Evolutionary conservation across 1,284 basidiomycete genomes (phyloP).

Genomic region (Ceratorhiza oryzae-sativae): DNA sequence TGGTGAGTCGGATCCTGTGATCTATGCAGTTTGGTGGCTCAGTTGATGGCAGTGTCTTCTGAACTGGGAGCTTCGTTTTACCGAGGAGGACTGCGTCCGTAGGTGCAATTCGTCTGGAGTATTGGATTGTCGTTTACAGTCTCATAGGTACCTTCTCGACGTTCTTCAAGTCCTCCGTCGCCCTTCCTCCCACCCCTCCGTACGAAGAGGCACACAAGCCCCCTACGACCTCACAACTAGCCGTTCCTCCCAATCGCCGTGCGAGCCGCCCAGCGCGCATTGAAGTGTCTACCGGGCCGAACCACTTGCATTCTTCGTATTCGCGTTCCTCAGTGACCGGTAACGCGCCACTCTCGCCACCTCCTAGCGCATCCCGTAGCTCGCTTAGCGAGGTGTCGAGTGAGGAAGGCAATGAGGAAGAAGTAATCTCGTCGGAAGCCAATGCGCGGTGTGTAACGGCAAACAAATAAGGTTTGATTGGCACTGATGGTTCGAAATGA

Average conservation of each 20-base stretch:
- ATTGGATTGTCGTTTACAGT: neutral
- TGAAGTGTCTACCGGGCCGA: slow-evolving; percentile 10
- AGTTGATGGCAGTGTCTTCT: slow-evolving; percentile 5
- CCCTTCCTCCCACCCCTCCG: slow-evolving; percentile 7
- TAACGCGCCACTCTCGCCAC: slow-evolving; percentile 4
- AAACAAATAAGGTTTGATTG: neutral
- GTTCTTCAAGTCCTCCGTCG: slow-evolving; percentile 16
- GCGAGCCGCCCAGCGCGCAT: slow-evolving; percentile 28
- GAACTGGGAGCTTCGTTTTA: slow-evolving; percentile 32
- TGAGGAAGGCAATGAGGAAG: neutral
- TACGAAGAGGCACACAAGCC: slow-evolving; percentile 7
- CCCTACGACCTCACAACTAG: neutral
- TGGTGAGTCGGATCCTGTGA: neutral
- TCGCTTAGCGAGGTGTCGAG: neutral
- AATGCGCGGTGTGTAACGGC: neutral
- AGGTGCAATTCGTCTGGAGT: neutral
- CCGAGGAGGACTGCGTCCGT: slow-evolving; percentile 25
- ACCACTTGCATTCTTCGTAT: slow-evolving; percentile 25
- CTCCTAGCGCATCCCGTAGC: slow-evolving; percentile 8
- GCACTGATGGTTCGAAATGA: neutral
- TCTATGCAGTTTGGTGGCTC: neutral
- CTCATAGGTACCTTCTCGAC: slow-evolving; percentile 23
- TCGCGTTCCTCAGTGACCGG: neutral
- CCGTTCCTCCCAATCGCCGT: slow-evolving; percentile 10
- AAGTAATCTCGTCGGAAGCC: neutral